phyloP scores from a whole-genome alignment of 805 yeast species.

The Candida ovalis region DNA sequence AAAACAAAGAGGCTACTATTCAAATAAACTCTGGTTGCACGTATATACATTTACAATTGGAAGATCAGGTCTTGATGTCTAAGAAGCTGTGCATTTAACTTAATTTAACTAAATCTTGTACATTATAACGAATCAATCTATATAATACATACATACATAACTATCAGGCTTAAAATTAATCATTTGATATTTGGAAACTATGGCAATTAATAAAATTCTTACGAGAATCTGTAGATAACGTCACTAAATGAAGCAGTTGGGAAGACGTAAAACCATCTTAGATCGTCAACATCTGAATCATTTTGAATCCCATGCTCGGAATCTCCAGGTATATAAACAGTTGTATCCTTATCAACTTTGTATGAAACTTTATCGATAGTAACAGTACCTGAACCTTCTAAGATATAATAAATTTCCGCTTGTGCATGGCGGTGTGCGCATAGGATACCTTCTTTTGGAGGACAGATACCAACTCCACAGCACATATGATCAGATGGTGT shows the following conservation, averaged over 20 bases:
- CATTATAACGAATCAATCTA: too few species aligned
- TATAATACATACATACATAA: too few species aligned
- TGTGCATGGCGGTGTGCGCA: constrained; percentile 1
- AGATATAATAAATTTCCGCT: constrained; percentile 2
- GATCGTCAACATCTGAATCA: neutral
- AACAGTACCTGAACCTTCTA: neutral
- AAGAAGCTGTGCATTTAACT: too few species aligned
- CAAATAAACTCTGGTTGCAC: too few species aligned
- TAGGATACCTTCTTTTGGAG: neutral
- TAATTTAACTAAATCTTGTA: too few species aligned
- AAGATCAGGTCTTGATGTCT: too few species aligned
- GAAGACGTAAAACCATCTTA: constrained; percentile 4
- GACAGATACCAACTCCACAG: constrained; percentile 1
- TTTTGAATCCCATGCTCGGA: constrained; percentile 2
- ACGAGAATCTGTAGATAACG: constrained; percentile 1
- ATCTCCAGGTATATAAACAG: constrained; percentile 4
- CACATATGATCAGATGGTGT: constrained; percentile 1
- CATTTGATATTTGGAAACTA: too few species aligned
- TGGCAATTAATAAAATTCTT: too few species aligned
- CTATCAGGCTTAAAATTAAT: too few species aligned
- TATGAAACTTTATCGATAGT: neutral
- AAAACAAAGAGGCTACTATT: too few species aligned
- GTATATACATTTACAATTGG: too few species aligned
- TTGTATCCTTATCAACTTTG: neutral
- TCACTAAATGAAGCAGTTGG: constrained; percentile 1